These are phyloP conservation scores for Spathaspora passalidarum DNA, from an alignment of 805 yeast species.

Conservation along the genomic window DNA sequence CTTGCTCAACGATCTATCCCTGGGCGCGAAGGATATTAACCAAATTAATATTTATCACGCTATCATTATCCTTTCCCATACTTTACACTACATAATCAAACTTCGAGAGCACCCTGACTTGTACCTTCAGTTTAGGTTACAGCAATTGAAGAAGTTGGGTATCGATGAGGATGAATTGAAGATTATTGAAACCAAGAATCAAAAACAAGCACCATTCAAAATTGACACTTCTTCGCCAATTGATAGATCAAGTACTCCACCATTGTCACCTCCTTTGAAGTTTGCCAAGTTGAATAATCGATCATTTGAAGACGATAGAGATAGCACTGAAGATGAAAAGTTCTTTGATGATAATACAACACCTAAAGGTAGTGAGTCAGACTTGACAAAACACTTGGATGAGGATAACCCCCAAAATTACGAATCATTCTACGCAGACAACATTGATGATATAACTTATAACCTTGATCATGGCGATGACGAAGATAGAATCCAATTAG, in stretches of 20 bases:
- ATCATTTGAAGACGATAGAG: conserved; percentile 1
- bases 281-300: conserved; percentile 11
- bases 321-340: conserved; percentile 1
- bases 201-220: background rate
- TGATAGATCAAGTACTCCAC: conserved; percentile 13
- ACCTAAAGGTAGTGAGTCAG: conserved; percentile 2
- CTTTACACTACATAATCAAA: conserved; percentile 31
- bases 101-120: conserved; percentile 23
- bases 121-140: conserved; percentile 21
- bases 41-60: conserved; percentile 35
- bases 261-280: conserved; percentile 23
- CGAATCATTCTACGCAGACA: conserved; percentile 2
- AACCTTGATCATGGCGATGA: conserved; percentile 2
- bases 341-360: conserved; percentile 17
- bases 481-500: background rate
- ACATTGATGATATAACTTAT: conserved; percentile 4
- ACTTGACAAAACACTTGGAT: background rate
- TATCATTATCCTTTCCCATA: conserved; percentile 24
- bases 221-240: background rate
- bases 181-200: background rate
- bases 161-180: background rate
- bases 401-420: conserved; percentile 1
- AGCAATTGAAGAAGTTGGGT: conserved; percentile 19
- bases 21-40: conserved; percentile 30
- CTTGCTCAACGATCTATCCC: conserved; percentile 29